Conservation (phyloP, 2,329 filamentous ascomycete species). For the Bipolaris bicolor region DNA sequence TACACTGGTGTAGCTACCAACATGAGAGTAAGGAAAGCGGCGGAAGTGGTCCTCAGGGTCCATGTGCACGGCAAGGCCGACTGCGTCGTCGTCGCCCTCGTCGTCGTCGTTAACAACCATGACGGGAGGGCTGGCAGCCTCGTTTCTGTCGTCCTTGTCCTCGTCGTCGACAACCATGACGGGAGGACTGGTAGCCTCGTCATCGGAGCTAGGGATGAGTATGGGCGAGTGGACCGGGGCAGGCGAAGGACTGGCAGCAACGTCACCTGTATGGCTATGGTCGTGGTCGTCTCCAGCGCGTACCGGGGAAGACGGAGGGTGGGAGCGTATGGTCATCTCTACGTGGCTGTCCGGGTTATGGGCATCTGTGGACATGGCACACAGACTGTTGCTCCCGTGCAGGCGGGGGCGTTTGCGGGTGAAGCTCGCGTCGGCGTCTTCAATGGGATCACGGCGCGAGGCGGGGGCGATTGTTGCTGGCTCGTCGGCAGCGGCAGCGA, state of each 20-base stretch:
- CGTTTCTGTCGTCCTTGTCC: constrained; percentile 37
- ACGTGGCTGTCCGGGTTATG: constrained; percentile 35
- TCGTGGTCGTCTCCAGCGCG: constrained; percentile 22
- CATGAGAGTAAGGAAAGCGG: constrained; percentile 38
- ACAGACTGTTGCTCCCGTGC: constrained; percentile 44
- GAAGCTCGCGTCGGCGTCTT: constrained; percentile 53
- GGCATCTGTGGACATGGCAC: constrained; percentile 40
- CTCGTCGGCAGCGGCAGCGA: constrained; percentile 38
- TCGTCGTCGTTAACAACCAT: constrained; percentile 49
- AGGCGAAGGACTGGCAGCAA: constrained; percentile 12
- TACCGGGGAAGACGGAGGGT: constrained; percentile 37
- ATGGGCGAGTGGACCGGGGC: constrained; percentile 17
- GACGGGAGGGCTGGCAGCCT: constrained; percentile 41
- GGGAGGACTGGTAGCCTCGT: constrained; percentile 36
- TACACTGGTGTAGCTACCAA: constrained; percentile 25
- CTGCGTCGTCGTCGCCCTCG: constrained; percentile 28
- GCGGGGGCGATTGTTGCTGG: constrained; percentile 40
- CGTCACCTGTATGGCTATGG: constrained; percentile 16
- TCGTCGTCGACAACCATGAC: constrained; percentile 50
- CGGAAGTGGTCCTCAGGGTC: constrained; percentile 40
- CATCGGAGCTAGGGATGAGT: constrained; percentile 25
- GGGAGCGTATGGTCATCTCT: constrained; percentile 50
- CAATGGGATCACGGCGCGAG: constrained; percentile 51
- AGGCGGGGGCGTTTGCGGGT: constrained; percentile 55
- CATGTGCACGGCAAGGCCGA: constrained; percentile 25